Base-by-base conservation (phyloP, 2,329 filamentous ascomycete species). In the Aspergillus floridensis region DNA sequence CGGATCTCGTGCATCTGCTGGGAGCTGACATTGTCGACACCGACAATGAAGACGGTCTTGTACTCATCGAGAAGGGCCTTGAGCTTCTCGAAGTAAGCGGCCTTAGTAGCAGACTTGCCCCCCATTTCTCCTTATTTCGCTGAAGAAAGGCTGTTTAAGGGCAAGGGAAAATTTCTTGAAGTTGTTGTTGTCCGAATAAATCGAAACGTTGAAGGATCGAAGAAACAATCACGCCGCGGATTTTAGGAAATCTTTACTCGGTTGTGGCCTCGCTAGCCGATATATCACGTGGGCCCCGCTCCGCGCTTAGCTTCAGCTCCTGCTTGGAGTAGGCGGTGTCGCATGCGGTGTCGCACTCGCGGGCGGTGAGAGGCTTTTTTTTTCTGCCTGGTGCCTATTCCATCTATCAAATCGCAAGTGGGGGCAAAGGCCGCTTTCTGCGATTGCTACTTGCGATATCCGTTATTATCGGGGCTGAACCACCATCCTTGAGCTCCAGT, bases 1-100 rank as follows among this genome's bases (percentile, higher is more conserved):
- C 95, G 91, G 81, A 99, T 98, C 88, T 99, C 95, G 91, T 99
- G 95, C 96, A 99, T 99, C 89, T 99, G 96, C 88, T 99, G 95
- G 73, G 95, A 99, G 81, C 89, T 92, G 88, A 99, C 95, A 99
- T 98, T 99, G 92, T 98, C 91, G 78, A 93, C 89, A 78, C 79
- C 88, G 81, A 96, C 93, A 81, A 99, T 93, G 91, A 99, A 98
- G 85, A 98, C 90, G 77, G 90, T 93, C 81, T 87, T 88, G 90
- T 96, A 98, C 80, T 92, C 89, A 85, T 98, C 91, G 80, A 99
- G 89, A 80, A 98, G 88, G 82, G 81, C 81, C 89, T 97, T 96
- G 81, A 99, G 92, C 92, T 98, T 98, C 82, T 97, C 93, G 86
- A 99, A 99, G 88, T 99, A 96, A 80, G 81, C 90, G 80, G 91